These are phyloP conservation scores for Fistulinella prunicolor DNA, from an alignment of 768 basidiomycete genomes.

Conservation along the genomic window DNA sequence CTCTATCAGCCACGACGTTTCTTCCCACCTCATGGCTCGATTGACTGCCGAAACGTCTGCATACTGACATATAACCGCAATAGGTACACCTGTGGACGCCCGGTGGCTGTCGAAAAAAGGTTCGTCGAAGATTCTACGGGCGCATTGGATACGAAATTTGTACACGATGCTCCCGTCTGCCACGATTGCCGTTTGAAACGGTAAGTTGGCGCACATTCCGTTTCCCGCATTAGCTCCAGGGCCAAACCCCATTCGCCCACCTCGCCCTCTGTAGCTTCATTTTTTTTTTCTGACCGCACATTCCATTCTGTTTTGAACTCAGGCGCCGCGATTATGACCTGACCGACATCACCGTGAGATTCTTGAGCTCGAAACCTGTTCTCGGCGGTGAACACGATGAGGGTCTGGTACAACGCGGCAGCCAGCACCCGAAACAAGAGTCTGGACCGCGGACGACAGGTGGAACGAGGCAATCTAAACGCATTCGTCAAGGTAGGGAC, in stretches of 20 bases:
- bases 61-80: conserved; percentile 19
- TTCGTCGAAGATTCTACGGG: conserved; percentile 25
- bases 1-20: conserved; percentile 2
- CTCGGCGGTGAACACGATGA: conserved; percentile 28
- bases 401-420: conserved; percentile 22
- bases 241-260: too few species aligned
- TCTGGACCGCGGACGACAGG: conserved; percentile 36
- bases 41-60: conserved; percentile 3
- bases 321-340: conserved; percentile 48
- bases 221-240: too few species aligned
- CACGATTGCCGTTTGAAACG: conserved; percentile 56
- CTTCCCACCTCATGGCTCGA: conserved; percentile 9
- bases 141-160: conserved; percentile 36
- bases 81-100: conserved; percentile 58
- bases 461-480: conserved; percentile 64
- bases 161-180: conserved; percentile 55
- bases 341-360: conserved; percentile 60
- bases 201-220: conserved; percentile 33
- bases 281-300: conserved; percentile 15
- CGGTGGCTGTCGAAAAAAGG: conserved; percentile 47
- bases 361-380: conserved; percentile 35
- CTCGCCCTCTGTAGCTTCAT: too few species aligned
- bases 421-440: conserved; percentile 29
- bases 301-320: conserved; percentile 15
- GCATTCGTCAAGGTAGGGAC: conserved; percentile 58